Evolutionary conservation across 176 grass and related monocot species (phyloP), one percentile per base, ranked within the genome.

Genomic region (Luzula sylvatica): DNA sequence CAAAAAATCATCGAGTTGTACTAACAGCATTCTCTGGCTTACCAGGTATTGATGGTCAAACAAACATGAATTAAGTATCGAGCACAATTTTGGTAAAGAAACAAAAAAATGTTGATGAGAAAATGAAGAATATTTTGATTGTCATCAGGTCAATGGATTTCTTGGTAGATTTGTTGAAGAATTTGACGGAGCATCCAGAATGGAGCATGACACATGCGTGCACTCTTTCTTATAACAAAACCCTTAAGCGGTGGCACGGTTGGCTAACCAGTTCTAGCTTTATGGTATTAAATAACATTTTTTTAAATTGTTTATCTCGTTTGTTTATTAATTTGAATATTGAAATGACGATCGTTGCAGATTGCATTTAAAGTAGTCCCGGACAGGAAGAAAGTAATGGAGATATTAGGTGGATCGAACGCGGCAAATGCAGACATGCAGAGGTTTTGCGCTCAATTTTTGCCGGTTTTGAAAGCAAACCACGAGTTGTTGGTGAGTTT

Each of bases 1-100:
- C 11, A 77, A 70, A 65, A 68, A 57, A 38, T 67, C 74, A 42
- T 77, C 66, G 20, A 77, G 74, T 46, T 77, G 74, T 38, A 44
- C 57, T 44, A 77, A 77, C 70, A 66, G 57, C 7, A 25, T 77
- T 53, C 74, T 77, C 26, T 77, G 74, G 74, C 65, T 77, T 56
- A 77, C 74, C 48, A 70, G 74, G 74, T 77, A 56, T 27, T 45
- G 46, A 59, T 6, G 45, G 35, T 41, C 0, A 20, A 53, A 28
- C 35, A 12, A n/a, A 28, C 49, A 19, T 14, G 17, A 53, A 12
- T 52, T 32, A 11, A 16, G 8, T 22, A 14, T 26, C 3, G 6
- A 18, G 8, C 21, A 12, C 23, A 40, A 41, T 23, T 32, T 23
- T 38, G 45, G 38, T 38, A 23, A 14, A 7, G 15, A 17, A 32